phyloP scores from a whole-genome alignment of 768 basidiomycete genomes.

The Leccinum aurantiacum region DNA sequence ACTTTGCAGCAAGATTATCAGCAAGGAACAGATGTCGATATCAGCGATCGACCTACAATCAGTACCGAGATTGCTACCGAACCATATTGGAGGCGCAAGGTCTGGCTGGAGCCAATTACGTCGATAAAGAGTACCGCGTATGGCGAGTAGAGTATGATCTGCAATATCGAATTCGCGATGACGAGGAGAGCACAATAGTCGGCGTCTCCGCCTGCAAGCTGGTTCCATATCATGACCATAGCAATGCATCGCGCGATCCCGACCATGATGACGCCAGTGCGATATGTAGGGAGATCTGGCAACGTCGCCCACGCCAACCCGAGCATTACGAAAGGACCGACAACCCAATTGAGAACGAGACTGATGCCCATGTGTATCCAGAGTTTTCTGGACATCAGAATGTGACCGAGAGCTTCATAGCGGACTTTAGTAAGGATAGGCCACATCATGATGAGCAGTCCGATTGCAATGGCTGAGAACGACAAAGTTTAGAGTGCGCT shows the following conservation, averaged over 20 bases:
- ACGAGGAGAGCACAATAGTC: conserved; percentile 81
- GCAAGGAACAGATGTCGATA: not conserved
- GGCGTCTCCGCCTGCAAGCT: conserved; percentile 63
- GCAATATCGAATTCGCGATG: conserved; percentile 75
- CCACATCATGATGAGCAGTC: conserved; percentile 89
- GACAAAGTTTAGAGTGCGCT: not conserved
- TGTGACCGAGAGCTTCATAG: conserved; percentile 63
- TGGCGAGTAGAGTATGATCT: conserved; percentile 70
- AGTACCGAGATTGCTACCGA: conserved; percentile 64
- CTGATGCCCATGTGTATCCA: conserved; percentile 73
- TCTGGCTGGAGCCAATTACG: conserved; percentile 50
- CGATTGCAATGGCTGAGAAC: conserved; percentile 69
- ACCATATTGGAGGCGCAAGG: conserved; percentile 51
- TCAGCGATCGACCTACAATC: conserved; percentile 51
- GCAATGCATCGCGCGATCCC: conserved; percentile 47
- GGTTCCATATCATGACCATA: conserved; percentile 84
- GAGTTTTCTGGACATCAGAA: conserved; percentile 52
- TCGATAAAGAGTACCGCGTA: conserved; percentile 73
- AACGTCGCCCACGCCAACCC: conserved; percentile 82
- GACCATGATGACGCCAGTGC: conserved; percentile 80
- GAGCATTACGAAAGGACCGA: conserved; percentile 86
- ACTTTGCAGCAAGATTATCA: conserved; percentile 39
- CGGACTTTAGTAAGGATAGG: conserved; percentile 75
- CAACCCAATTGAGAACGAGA: conserved; percentile 73
- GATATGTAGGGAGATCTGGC: conserved; percentile 72